Conservation (phyloP, 2,329 filamentous ascomycete species). For the Aureobasidium sp. region DNA sequence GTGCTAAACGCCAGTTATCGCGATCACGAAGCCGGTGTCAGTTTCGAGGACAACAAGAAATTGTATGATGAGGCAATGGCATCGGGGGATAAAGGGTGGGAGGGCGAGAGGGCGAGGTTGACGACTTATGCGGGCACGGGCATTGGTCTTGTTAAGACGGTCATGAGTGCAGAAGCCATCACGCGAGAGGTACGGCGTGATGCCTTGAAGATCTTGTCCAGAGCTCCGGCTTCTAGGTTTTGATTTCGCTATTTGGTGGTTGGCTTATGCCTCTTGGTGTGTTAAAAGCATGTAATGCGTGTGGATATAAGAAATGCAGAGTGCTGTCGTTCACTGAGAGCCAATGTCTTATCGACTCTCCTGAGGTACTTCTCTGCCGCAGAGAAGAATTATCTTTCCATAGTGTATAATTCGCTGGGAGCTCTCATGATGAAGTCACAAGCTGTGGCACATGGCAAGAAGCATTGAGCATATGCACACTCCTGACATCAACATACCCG, state of each 20-base stretch:
- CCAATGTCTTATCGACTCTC: no score
- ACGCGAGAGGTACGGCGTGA: constrained; percentile 40
- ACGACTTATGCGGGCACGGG: constrained; percentile 57
- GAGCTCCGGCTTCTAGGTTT: not conserved
- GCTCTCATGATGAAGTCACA: no score
- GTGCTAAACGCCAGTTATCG: constrained; percentile 49
- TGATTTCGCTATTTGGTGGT: not conserved
- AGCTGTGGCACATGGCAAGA: no score
- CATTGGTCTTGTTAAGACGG: constrained; percentile 50
- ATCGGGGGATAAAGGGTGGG: constrained; percentile 44
- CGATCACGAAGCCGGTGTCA: constrained; percentile 34
- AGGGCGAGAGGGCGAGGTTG: constrained; percentile 46
- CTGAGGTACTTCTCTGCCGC: no score
- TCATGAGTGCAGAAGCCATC: constrained; percentile 47
- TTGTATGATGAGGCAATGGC: constrained; percentile 42
- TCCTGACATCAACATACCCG: not conserved
- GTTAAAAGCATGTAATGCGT: no score
- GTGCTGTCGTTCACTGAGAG: no score
- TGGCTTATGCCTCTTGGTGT: no score
- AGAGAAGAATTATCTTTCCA: no score
- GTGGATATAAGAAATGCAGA: no score
- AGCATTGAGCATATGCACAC: not conserved
- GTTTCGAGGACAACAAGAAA: constrained; percentile 36
- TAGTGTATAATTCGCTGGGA: no score
- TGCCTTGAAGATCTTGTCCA: constrained; percentile 18